Conservation (phyloP, 768 basidiomycete genomes). For the Mycena metata region DNA sequence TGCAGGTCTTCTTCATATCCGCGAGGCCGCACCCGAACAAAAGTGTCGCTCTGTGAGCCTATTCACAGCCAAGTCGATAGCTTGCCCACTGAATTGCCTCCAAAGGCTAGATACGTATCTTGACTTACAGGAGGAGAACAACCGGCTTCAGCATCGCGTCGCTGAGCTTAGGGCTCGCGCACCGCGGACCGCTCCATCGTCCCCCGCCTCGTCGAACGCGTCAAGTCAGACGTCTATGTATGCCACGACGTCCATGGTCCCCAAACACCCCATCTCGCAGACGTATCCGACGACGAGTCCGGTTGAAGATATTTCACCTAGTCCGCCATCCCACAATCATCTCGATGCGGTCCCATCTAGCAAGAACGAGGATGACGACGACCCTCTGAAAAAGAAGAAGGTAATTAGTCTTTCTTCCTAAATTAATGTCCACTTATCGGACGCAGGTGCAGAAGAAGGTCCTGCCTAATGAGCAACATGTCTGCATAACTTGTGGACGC, state of each 20-base stretch:
- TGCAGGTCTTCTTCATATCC: slow-evolving; percentile 78
- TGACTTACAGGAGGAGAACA: slow-evolving; percentile 91
- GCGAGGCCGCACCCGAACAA: slow-evolving; percentile 85
- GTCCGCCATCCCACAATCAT: slow-evolving; percentile 1
- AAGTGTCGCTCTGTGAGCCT: slow-evolving; percentile 50
- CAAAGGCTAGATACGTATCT: slow-evolving; percentile 78
- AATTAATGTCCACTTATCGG: slow-evolving; percentile 41
- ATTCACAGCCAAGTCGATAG: slow-evolving; percentile 67
- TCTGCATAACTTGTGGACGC: slow-evolving; percentile 93
- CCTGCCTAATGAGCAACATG: slow-evolving; percentile 74
- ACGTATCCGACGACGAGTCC: slow-evolving; percentile 37
- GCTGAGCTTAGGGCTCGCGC: slow-evolving; percentile 54
- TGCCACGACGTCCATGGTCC: slow-evolving; percentile 37
- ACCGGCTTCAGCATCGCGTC: slow-evolving; percentile 76
- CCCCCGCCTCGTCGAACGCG: slow-evolving; percentile 42
- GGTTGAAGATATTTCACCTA: slow-evolving; percentile 29
- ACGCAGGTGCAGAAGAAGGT: slow-evolving; percentile 57
- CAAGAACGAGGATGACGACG: slow-evolving; percentile 28
- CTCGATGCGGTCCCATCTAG: slow-evolving; percentile 15
- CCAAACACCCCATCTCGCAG: slow-evolving; percentile 14
- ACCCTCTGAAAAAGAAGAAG: slow-evolving; percentile 35
- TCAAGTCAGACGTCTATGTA: slow-evolving; percentile 50
- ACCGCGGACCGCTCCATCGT: slow-evolving; percentile 40
- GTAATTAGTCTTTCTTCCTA: slow-evolving; percentile 17
- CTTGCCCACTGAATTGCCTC: slow-evolving; percentile 14